phyloP scores from a whole-genome alignment of 768 basidiomycete genomes.

The Suillus plorans region DNA sequence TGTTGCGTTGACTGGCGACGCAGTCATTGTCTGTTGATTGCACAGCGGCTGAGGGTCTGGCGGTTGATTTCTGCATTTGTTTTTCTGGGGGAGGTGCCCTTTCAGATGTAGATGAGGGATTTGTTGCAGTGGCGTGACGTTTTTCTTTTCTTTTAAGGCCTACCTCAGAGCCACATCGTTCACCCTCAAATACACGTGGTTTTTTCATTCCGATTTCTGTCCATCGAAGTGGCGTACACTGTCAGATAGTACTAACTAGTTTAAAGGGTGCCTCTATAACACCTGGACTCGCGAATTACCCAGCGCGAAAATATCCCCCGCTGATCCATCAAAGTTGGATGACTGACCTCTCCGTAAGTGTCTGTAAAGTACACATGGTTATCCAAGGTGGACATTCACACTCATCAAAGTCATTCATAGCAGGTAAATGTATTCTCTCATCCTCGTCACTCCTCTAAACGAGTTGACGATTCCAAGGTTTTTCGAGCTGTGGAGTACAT shows the following conservation, averaged over 20 bases:
- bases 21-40: constrained; percentile 10
- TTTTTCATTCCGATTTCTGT: background rate
- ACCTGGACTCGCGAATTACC: background rate
- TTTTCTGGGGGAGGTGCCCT: background rate
- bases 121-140: background rate
- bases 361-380: background rate
- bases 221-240: background rate
- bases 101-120: background rate
- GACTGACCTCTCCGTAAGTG: background rate
- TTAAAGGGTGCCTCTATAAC: too few species aligned
- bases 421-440: background rate
- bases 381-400: background rate
- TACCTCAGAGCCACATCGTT: background rate
- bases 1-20: background rate
- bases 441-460: background rate
- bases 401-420: background rate
- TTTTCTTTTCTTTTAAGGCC: background rate
- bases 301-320: background rate
- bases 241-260: background rate
- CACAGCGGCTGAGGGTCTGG: background rate
- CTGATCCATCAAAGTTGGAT: too few species aligned
- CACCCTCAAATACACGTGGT: background rate
- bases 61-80: background rate
- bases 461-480: background rate
- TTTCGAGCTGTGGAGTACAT: background rate